Conservation (phyloP, 2,329 filamentous ascomycete genomes). For the Alternaria arbusti region DNA sequence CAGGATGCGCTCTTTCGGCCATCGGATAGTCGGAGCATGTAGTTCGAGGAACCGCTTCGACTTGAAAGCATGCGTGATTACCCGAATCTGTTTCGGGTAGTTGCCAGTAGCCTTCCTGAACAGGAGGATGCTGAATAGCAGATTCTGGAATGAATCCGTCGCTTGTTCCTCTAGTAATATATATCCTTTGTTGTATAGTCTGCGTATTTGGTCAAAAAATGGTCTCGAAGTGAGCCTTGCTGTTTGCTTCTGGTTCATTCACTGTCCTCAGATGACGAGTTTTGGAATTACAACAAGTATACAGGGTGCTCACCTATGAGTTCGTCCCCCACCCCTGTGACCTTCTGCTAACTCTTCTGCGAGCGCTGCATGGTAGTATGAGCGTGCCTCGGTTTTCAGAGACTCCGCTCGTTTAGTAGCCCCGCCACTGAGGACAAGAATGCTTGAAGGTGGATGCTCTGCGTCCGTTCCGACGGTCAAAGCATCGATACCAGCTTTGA, state of each 20-base stretch:
- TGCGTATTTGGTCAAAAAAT: not conserved
- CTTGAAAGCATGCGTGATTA: conserved; percentile 59
- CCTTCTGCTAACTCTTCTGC: conserved; percentile 31
- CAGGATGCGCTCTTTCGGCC: conserved; percentile 49
- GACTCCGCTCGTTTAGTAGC: conserved; percentile 41
- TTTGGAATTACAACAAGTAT: too few relatives aligned
- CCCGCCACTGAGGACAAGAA: conserved; percentile 77
- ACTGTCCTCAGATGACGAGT: not conserved
- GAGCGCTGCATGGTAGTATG: conserved; percentile 45
- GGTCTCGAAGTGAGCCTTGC: not conserved
- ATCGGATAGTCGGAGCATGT: conserved; percentile 52
- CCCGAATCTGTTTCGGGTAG: conserved; percentile 51
- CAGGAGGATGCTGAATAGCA: conserved; percentile 75
- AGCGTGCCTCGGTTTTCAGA: conserved; percentile 43
- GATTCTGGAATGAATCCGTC: conserved; percentile 85
- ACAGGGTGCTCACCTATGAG: conserved; percentile 6
- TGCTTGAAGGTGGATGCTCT: conserved; percentile 41
- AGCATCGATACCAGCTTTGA: conserved; percentile 66
- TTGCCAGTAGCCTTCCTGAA: conserved; percentile 50
- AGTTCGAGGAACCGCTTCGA: conserved; percentile 50
- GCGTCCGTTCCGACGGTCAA: conserved; percentile 55
- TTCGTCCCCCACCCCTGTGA: conserved; percentile 30
- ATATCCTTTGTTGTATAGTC: conserved; percentile 46
- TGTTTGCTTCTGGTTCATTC: not conserved
- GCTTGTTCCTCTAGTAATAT: conserved; percentile 72